Evolutionary conservation across 129 eudicot genomes (phyloP).

Genomic region (Tagetes erecta): DNA sequence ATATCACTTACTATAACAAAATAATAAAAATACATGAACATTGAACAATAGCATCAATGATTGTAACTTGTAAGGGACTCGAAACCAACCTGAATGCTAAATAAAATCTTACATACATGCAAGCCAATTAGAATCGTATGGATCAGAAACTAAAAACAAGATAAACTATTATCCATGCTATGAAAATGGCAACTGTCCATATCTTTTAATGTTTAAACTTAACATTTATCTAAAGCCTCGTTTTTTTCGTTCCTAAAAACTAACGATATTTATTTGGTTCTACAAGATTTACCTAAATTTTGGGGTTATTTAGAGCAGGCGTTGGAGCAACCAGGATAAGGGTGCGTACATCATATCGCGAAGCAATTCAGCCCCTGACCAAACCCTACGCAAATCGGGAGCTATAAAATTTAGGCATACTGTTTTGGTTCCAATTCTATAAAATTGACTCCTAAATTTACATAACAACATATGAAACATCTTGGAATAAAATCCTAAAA

Average conservation of each 20-base stretch:
- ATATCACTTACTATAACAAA: neutral
- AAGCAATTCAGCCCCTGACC: too few species aligned
- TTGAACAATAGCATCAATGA: conserved; percentile 4
- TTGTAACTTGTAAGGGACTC: neutral
- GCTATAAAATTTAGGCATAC: neutral
- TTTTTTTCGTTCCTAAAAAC: neutral
- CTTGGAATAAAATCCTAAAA: neutral
- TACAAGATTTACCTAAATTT: neutral
- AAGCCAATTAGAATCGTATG: neutral
- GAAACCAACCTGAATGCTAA: neutral
- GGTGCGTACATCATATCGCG: too few species aligned
- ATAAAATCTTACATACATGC: neutral
- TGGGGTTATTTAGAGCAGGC: too few species aligned
- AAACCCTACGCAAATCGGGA: too few species aligned
- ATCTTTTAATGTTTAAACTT: neutral
- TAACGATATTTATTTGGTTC: conserved; percentile 4
- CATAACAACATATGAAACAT: neutral
- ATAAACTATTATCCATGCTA: conserved; percentile 6
- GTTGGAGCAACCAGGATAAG: too few species aligned
- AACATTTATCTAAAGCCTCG: neutral
- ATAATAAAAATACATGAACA: neutral
- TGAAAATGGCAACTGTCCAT: neutral
- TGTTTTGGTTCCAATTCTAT: neutral
- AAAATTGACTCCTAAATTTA: neutral
- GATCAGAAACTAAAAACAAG: conserved; percentile 1